Evolutionary conservation across 352 stramenopile species (phyloP).

Genomic region (Aphanomyces stellatus): DNA sequence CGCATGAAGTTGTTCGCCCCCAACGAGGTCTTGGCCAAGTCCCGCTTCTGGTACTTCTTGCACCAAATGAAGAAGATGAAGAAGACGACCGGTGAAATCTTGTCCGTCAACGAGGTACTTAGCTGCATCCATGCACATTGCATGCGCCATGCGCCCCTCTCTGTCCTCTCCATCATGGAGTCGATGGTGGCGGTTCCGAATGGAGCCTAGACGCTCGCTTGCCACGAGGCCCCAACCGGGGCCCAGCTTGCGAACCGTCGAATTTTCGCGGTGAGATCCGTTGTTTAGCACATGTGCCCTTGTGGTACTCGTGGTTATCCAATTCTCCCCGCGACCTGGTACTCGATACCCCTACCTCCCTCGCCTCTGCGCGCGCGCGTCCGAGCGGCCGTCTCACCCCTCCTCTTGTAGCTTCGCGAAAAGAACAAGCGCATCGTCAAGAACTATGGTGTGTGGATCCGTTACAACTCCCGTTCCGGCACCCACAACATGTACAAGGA

Average conservation of each 20-base stretch:
- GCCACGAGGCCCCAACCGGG: slow-evolving; percentile 61
- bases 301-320: neutral
- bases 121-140: neutral
- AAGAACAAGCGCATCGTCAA: slow-evolving; percentile 98
- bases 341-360: neutral
- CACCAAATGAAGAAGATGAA: slow-evolving; percentile 99
- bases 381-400: slow-evolving; percentile 9
- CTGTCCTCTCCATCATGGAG: neutral
- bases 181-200: slow-evolving; percentile 23
- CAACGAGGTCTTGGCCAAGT: slow-evolving; percentile 97
- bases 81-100: slow-evolving; percentile 99
- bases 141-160: neutral
- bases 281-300: slow-evolving; percentile 10
- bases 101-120: slow-evolving; percentile 97
- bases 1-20: slow-evolving; percentile 98
- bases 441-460: slow-evolving; percentile 99
- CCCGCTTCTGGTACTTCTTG: slow-evolving; percentile 99
- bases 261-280: slow-evolving; percentile 28
- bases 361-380: neutral
- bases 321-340: slow-evolving; percentile 4
- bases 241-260: slow-evolving; percentile 83
- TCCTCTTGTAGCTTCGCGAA: slow-evolving; percentile 83
- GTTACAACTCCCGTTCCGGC: slow-evolving; percentile 98
- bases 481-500: slow-evolving; percentile 99
- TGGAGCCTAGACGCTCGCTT: slow-evolving; percentile 60